A percentile compares a stretch with the other conserved stretches of the same genome.
phyloP scores from a whole-genome alignment of 2,329 filamentous ascomycete species.

The Phoma sp. region DNA sequence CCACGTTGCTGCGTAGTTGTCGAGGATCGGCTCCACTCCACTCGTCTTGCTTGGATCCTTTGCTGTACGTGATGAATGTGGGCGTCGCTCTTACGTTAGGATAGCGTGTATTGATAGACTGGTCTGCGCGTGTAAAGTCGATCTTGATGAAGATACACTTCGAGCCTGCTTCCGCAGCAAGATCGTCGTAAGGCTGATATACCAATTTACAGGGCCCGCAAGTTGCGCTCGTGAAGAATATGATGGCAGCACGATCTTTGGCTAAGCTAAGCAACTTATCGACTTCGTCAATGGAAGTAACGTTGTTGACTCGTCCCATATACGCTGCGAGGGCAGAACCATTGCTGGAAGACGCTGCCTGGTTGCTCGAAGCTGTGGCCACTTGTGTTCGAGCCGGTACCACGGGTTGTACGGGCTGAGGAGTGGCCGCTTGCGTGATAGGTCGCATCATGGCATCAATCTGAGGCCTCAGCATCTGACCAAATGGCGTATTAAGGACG shows the following conservation, averaged over 20 bases:
- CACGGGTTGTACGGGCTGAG: constrained; percentile 36
- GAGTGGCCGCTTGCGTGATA: constrained; percentile 64
- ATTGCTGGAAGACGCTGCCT: constrained; percentile 10
- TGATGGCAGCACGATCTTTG: constrained; percentile 71
- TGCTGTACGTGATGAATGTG: constrained; percentile 85
- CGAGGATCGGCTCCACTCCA: constrained; percentile 80
- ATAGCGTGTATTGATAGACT: constrained; percentile 68
- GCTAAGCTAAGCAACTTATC: constrained; percentile 66
- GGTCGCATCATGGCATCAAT: constrained; percentile 69
- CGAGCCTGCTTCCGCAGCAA: constrained; percentile 74
- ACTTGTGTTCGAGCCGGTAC: constrained; percentile 20
- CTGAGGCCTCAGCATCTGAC: constrained; percentile 83
- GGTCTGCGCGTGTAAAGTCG: constrained; percentile 71
- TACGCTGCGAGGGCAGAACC: constrained; percentile 25
- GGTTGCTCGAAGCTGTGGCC: constrained; percentile 15
- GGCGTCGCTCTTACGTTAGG: constrained; percentile 74
- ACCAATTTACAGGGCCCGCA: constrained; percentile 84
- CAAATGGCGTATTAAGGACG: constrained; percentile 85
- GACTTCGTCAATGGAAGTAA: constrained; percentile 65
- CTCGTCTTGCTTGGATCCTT: constrained; percentile 74
- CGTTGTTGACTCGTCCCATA: constrained; percentile 63
- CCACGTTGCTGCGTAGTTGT: constrained; percentile 72
- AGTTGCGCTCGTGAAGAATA: constrained; percentile 92
- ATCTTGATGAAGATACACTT: constrained; percentile 80
- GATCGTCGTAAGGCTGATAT: constrained; percentile 80